phyloP scores from a whole-genome alignment of 2,329 filamentous ascomycete species.

The Paecilomyces fulvus region DNA sequence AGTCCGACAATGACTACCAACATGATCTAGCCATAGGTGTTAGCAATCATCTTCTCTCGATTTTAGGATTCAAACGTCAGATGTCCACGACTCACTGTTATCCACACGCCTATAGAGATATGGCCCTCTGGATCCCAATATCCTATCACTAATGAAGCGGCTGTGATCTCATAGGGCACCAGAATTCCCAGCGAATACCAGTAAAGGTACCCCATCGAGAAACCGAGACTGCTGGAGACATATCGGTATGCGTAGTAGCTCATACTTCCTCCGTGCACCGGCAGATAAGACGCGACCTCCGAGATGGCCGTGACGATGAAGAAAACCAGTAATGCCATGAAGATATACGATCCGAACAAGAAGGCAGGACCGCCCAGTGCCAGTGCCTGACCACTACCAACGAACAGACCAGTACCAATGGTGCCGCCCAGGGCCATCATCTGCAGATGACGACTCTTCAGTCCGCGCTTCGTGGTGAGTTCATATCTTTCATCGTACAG shows the following conservation, averaged over 20 bases:
- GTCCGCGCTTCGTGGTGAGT: slow-evolving; percentile 2
- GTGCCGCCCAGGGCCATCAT: slow-evolving; percentile 53
- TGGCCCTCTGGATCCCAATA: slow-evolving; percentile 47
- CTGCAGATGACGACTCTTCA: slow-evolving; percentile 49
- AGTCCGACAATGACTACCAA: slow-evolving; percentile 49
- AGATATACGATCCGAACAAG: slow-evolving; percentile 44
- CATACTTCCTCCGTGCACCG: slow-evolving; percentile 38
- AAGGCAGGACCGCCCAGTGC: slow-evolving; percentile 45
- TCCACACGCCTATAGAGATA: slow-evolving; percentile 36
- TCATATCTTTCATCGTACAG: slow-evolving; percentile 5
- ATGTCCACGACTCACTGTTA: slow-evolving; percentile 28
- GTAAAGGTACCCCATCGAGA: slow-evolving; percentile 38
- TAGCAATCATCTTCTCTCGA: background rate
- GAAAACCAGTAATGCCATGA: slow-evolving; percentile 40
- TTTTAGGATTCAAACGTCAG: background rate
- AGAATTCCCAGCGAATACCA: slow-evolving; percentile 42
- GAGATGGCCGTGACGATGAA: slow-evolving; percentile 40
- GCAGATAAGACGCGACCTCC: slow-evolving; percentile 35
- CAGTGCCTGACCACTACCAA: slow-evolving; percentile 46
- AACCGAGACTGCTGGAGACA: slow-evolving; percentile 33
- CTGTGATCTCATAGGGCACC: slow-evolving; percentile 53
- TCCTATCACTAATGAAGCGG: slow-evolving; percentile 56
- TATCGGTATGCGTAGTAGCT: slow-evolving; percentile 37
- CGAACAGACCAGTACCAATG: slow-evolving; percentile 49
- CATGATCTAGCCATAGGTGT: slow-evolving; percentile 26